Conservation (phyloP, 73 alveolate species). For the Symbiodinium pilosum region DNA sequence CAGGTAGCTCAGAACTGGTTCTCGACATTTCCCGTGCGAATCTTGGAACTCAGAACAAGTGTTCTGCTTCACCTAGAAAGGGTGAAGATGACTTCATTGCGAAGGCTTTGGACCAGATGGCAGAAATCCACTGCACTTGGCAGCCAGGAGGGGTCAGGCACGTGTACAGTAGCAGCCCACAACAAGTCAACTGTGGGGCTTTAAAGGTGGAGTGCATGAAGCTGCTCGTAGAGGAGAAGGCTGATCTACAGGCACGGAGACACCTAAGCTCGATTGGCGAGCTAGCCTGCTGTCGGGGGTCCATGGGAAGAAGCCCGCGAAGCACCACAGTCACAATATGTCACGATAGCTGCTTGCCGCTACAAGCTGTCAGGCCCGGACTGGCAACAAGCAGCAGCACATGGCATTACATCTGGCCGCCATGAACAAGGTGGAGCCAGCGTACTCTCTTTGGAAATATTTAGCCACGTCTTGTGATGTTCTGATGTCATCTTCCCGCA, state of each 20-base stretch:
- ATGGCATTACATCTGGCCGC: conserved; percentile 59
- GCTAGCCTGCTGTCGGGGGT: no score
- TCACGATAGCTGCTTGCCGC: no score
- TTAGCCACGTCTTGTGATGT: no score
- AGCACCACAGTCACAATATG: no score
- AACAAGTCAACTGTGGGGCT: neutral
- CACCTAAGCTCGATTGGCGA: no score
- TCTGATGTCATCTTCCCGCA: no score
- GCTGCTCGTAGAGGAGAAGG: conserved; percentile 77
- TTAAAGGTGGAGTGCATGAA: conserved; percentile 85
- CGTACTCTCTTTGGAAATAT: no score
- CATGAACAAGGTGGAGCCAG: conserved; percentile 74
- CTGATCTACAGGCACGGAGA: conserved; percentile 70
- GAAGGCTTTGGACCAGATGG: conserved; percentile 92
- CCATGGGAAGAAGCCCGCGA: no score
- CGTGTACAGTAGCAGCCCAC: neutral
- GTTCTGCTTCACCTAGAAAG: neutral
- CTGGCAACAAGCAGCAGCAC: conserved; percentile 62
- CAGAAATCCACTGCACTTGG: conserved; percentile 59
- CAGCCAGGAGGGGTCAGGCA: conserved; percentile 87
- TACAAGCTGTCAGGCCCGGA: conserved; percentile 14
- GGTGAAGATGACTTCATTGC: neutral
- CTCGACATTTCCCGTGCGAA: conserved; percentile 56
- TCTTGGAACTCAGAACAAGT: neutral
- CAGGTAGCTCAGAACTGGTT: conserved; percentile 85